Percentiles rank a stretch among this genome's conserved stretches.
Evolutionary conservation across 306 rosid species (phyloP).

Genomic region (Parietaria judaica): DNA sequence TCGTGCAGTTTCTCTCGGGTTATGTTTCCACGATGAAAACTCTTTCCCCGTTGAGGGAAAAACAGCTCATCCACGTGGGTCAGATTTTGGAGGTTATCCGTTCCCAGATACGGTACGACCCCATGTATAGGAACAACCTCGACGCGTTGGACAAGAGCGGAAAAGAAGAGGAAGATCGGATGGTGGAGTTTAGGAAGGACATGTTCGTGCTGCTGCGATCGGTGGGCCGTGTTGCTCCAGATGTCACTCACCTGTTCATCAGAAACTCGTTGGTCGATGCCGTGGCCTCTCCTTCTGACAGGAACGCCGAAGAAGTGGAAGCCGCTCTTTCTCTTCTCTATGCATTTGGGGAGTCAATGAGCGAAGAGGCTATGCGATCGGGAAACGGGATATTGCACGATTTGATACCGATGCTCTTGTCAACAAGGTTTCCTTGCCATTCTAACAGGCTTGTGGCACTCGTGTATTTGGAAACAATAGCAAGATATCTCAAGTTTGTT

Average conservation of each 20-base stretch:
- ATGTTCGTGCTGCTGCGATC: conserved; percentile 59
- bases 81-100: conserved; percentile 80
- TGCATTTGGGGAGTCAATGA: conserved; percentile 76
- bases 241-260: conserved; percentile 63
- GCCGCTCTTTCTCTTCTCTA: conserved; percentile 72
- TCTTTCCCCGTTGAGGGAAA: conserved; percentile 60
- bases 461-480: conserved; percentile 77
- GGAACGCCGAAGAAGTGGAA: conserved; percentile 88
- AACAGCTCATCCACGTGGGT: conserved; percentile 63
- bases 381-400: conserved; percentile 68
- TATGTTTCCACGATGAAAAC: conserved; percentile 70
- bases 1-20: conserved; percentile 73
- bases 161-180: conserved; percentile 85
- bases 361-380: conserved; percentile 54
- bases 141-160: conserved; percentile 78
- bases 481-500: conserved; percentile 74
- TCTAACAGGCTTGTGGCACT: conserved; percentile 93
- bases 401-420: conserved; percentile 65
- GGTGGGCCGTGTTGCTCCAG: conserved; percentile 65
- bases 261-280: conserved; percentile 58
- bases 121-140: conserved; percentile 56
- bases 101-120: conserved; percentile 65
- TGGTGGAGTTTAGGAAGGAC: conserved; percentile 84
- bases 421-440: conserved; percentile 83
- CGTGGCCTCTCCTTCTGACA: conserved; percentile 53